Percentiles rank a stretch among this genome's conserved stretches.
Conservation (phyloP, 345 rosid species). For the Hirschfeldia incana region DNA sequence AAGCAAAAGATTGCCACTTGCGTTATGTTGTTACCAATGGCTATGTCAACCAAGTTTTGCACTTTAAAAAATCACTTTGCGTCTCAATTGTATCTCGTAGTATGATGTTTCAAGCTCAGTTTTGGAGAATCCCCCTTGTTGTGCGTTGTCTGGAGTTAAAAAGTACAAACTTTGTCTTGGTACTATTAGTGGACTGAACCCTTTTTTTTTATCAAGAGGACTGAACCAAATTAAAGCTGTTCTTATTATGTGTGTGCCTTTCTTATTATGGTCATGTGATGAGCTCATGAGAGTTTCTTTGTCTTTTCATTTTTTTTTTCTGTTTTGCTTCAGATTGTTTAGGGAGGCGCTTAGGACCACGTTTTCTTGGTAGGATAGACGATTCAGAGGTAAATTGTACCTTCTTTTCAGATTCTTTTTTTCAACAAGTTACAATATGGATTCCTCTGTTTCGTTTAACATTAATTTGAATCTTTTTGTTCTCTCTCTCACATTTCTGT, state of each 20-base stretch:
- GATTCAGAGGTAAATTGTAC: slow-evolving; percentile 72
- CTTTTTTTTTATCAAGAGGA: too few relatives aligned
- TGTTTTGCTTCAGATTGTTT: slow-evolving; percentile 66
- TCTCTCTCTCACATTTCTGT: slow-evolving; percentile 31
- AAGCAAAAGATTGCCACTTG: background rate
- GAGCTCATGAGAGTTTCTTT: slow-evolving; percentile 26
- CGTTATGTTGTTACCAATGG: background rate
- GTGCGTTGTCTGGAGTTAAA: background rate
- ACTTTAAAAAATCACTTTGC: background rate
- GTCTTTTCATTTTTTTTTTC: slow-evolving; percentile 7
- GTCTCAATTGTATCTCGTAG: background rate
- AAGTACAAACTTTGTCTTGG: background rate
- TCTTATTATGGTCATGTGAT: background rate
- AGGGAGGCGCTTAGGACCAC: slow-evolving; percentile 98
- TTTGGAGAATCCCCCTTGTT: background rate
- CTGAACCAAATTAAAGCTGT: too few relatives aligned
- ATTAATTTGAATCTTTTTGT: background rate
- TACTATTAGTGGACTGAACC: too few relatives aligned
- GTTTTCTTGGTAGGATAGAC: slow-evolving; percentile 80
- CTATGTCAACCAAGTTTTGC: background rate
- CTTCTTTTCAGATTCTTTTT: slow-evolving; percentile 7
- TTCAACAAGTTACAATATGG: background rate
- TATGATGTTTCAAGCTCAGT: background rate
- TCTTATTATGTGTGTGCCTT: background rate
- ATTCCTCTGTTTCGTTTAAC: slow-evolving; percentile 29